A percentile compares a stretch with the other conserved stretches of the same genome.
These are phyloP conservation scores for Clonostachys byssicola DNA, from an alignment of 2,329 filamentous ascomycete genomes.

Conservation along the genomic window DNA sequence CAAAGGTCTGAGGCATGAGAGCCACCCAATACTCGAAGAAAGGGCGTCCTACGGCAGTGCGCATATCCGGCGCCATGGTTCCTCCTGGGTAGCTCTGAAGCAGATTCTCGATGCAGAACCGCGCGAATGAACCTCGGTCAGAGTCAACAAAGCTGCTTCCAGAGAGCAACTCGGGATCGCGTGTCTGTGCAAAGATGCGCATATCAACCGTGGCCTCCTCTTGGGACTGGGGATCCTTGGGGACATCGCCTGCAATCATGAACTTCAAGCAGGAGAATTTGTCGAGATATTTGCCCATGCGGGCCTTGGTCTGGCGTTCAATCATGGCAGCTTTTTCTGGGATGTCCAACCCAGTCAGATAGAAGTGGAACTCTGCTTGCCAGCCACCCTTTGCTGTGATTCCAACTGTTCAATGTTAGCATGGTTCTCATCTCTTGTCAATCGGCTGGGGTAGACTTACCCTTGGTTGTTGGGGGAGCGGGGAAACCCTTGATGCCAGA, in stretches of 20 bases:
- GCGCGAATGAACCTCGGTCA: slow-evolving; percentile 15
- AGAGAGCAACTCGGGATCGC: slow-evolving; percentile 29
- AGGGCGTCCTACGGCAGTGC: slow-evolving; percentile 24
- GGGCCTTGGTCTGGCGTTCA: slow-evolving; percentile 24
- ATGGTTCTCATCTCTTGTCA: no score
- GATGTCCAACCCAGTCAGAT: slow-evolving; percentile 32
- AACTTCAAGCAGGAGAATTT: slow-evolving; percentile 24
- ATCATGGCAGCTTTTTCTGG: slow-evolving; percentile 32
- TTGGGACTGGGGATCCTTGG: slow-evolving; percentile 29
- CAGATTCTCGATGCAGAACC: slow-evolving; percentile 13
- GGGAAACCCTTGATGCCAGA: slow-evolving; percentile 28
- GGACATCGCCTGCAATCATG: slow-evolving; percentile 25
- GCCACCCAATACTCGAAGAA: slow-evolving; percentile 15
- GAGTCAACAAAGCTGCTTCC: slow-evolving; percentile 29
- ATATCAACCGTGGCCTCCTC: slow-evolving; percentile 41
- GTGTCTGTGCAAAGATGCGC: slow-evolving; percentile 38
- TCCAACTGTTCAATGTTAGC: slow-evolving; percentile 15
- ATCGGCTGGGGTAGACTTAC: background rate
- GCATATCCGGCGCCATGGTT: slow-evolving; percentile 28
- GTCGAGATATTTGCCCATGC: slow-evolving; percentile 23
- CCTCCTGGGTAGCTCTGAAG: slow-evolving; percentile 36
- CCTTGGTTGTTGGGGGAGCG: slow-evolving; percentile 31
- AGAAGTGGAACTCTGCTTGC: slow-evolving; percentile 37
- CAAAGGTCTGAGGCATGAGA: slow-evolving; percentile 14
- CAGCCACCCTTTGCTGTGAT: slow-evolving; percentile 34